A percentile compares a stretch with the other conserved stretches of the same genome.
Conservation (phyloP, 2,329 filamentous ascomycete genomes). For the Sphaerulina vaccinii region DNA sequence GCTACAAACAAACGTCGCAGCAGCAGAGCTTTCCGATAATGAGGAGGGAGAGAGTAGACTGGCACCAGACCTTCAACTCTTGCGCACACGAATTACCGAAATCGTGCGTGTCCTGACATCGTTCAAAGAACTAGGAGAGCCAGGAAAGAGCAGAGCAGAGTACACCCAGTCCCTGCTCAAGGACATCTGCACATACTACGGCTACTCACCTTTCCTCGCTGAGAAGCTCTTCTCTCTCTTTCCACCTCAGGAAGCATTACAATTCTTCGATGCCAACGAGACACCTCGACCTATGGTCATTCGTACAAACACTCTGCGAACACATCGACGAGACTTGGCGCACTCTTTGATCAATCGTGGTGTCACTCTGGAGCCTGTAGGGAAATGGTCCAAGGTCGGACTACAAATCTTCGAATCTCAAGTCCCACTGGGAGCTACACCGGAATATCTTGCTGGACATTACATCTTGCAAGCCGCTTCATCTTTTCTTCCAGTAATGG, state of each 20-base stretch:
- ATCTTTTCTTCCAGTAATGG: conserved; percentile 97
- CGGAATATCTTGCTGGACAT: conserved; percentile 94
- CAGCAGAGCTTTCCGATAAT: conserved; percentile 62
- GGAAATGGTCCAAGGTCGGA: conserved; percentile 98
- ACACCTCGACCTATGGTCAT: conserved; percentile 90
- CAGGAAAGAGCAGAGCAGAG: conserved; percentile 78
- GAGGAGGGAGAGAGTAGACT: conserved; percentile 63
- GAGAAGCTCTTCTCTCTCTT: conserved; percentile 95
- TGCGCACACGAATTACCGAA: conserved; percentile 87
- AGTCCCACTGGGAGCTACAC: conserved; percentile 85
- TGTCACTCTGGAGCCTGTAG: conserved; percentile 92
- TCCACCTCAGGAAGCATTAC: conserved; percentile 87
- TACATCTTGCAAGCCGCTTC: conserved; percentile 97
- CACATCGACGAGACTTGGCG: conserved; percentile 74
- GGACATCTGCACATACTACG: conserved; percentile 95
- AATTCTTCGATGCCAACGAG: conserved; percentile 99
- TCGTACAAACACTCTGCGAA: conserved; percentile 90
- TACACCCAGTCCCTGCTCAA: conserved; percentile 84
- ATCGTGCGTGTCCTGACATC: conserved; percentile 88
- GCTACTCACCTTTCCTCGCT: conserved; percentile 90
- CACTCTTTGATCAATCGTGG: conserved; percentile 94
- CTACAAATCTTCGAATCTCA: conserved; percentile 93
- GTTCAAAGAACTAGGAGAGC: conserved; percentile 76
- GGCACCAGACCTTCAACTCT: conserved; percentile 83
- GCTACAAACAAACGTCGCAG: conserved; percentile 88